Conservation (phyloP, 768 basidiomycete species). For the Crepidotus variabilis region DNA sequence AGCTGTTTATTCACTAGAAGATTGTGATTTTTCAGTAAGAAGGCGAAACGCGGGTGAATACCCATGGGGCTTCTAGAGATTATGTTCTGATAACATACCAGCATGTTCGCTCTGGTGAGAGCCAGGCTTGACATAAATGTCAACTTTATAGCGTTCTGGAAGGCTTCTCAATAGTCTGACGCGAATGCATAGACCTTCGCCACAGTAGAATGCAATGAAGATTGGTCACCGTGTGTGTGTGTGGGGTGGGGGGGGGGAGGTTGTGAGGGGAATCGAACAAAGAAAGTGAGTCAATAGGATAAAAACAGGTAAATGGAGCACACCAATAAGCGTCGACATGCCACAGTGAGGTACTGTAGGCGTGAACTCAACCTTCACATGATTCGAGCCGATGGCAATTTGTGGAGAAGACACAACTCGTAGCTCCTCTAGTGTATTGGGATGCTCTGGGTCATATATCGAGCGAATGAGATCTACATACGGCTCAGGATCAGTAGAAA, state of each 20-base stretch:
- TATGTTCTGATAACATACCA: slow-evolving; percentile 40
- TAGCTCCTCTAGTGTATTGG: slow-evolving; percentile 89
- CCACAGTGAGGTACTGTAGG: slow-evolving; percentile 98
- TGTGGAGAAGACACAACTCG: slow-evolving; percentile 92
- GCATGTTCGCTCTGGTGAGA: slow-evolving; percentile 94
- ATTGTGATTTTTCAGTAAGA: neutral
- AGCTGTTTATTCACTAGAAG: slow-evolving; percentile 91
- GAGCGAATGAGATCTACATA: slow-evolving; percentile 79
- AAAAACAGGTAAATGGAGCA: slow-evolving; percentile 14
- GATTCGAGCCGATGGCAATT: slow-evolving; percentile 55
- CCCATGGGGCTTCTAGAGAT: neutral
- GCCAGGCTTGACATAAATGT: slow-evolving; percentile 89
- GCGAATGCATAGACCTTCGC: slow-evolving; percentile 86
- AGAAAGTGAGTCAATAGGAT: neutral
- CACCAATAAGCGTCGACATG: slow-evolving; percentile 95
- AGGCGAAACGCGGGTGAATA: neutral
- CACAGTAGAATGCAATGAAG: slow-evolving; percentile 2
- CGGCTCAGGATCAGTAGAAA: slow-evolving; percentile 1
- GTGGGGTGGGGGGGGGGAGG: no score
- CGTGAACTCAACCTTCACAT: slow-evolving; percentile 87
- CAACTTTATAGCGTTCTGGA: slow-evolving; percentile 91
- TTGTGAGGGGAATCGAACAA: neutral
- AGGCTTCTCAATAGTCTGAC: slow-evolving; percentile 87
- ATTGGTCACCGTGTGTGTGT: neutral
- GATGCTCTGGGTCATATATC: slow-evolving; percentile 95